Percentiles rank a stretch among this genome's conserved stretches.
These are phyloP conservation scores for Lachnellula hyalina DNA, from an alignment of 2,329 filamentous ascomycete genomes.

Conservation along the genomic window DNA sequence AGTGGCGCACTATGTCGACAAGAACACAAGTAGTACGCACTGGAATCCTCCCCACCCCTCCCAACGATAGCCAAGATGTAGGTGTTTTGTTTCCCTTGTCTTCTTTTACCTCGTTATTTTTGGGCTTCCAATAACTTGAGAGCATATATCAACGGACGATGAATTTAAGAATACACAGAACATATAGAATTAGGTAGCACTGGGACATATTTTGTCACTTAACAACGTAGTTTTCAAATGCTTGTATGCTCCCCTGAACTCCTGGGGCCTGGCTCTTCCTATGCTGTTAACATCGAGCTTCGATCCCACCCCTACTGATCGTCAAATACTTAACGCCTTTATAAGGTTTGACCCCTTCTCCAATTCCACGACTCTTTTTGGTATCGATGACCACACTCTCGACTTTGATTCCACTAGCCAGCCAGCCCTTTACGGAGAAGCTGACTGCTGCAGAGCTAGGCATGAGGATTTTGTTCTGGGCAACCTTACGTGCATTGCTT, in stretches of 20 bases:
- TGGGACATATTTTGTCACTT: not conserved
- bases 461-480: conserved; percentile 73
- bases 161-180: too few relatives aligned
- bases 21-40: not conserved
- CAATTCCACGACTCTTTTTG: conserved; percentile 79
- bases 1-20: not conserved
- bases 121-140: too few relatives aligned
- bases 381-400: conserved; percentile 64
- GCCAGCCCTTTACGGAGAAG: conserved; percentile 64
- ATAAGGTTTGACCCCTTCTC: conserved; percentile 86
- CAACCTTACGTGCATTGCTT: conserved; percentile 51
- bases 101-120: too few relatives aligned
- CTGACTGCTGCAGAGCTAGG: conserved; percentile 71
- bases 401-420: conserved; percentile 62
- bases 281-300: conserved; percentile 48
- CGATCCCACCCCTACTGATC: conserved; percentile 58
- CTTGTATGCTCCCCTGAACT: not conserved
- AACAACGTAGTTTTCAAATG: not conserved
- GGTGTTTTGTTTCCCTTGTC: too few relatives aligned
- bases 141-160: too few relatives aligned
- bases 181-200: not conserved
- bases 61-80: too few relatives aligned
- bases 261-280: not conserved
- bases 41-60: not conserved
- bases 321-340: conserved; percentile 98